Conservation (phyloP, 2,329 filamentous ascomycete genomes). For the Neopestalotiopsis sp. region DNA sequence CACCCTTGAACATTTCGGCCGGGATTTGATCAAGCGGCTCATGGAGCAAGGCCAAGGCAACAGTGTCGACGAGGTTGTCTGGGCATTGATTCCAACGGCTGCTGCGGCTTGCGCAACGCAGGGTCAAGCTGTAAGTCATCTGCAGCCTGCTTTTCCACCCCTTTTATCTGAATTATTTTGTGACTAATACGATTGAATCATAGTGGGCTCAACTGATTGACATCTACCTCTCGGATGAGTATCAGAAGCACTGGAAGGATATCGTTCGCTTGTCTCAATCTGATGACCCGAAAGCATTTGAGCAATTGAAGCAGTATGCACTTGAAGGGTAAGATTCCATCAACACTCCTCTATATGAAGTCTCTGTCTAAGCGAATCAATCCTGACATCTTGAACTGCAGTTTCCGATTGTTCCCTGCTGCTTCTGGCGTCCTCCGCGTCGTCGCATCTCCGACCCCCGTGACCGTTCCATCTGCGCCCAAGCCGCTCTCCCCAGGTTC, state of each 20-base stretch:
- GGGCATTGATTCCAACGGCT: not conserved
- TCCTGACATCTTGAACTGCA: not conserved
- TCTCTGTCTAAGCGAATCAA: not conserved
- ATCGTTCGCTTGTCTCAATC: conserved; percentile 11
- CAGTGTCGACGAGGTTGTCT: not conserved
- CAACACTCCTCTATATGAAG: not conserved
- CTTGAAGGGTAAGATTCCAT: conserved; percentile 13
- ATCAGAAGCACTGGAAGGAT: conserved; percentile 5
- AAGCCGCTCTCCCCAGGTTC: not conserved
- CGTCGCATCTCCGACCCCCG: not conserved
- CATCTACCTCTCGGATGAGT: not conserved
- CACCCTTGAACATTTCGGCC: not conserved
- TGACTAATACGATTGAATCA: not conserved
- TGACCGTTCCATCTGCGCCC: conserved; percentile 38
- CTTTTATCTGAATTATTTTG: not conserved
- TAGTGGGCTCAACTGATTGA: conserved; percentile 1
- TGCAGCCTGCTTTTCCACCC: not conserved
- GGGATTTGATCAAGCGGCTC: not conserved
- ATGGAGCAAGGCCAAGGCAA: not conserved
- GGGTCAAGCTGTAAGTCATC: conserved; percentile 9
- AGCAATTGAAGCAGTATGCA: conserved; percentile 14
- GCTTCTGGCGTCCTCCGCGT: not conserved
- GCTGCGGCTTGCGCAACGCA: not conserved
- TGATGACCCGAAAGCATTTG: conserved; percentile 5
- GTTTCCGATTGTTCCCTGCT: not conserved